Evolutionary conservation across 2,329 filamentous ascomycete genomes (phyloP).

Genomic region (Microdochium nivale): DNA sequence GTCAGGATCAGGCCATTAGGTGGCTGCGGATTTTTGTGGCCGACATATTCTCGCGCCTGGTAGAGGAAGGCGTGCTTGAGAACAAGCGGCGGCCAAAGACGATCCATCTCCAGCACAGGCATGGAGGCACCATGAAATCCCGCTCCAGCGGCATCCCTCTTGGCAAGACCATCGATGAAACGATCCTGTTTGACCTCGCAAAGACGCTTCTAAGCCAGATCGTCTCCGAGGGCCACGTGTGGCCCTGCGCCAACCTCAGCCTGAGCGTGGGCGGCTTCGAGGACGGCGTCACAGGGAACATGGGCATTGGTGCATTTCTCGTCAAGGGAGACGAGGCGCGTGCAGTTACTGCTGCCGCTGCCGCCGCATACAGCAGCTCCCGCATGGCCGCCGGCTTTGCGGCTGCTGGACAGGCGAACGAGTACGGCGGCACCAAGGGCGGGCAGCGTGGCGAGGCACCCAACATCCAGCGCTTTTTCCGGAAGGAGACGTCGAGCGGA

Average conservation of each 20-base stretch:
- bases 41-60: slow-evolving; percentile 81
- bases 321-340: slow-evolving; percentile 63
- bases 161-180: slow-evolving; percentile 65
- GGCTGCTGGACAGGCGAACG: slow-evolving; percentile 27
- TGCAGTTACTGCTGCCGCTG: slow-evolving; percentile 12
- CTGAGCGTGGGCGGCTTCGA: slow-evolving; percentile 89
- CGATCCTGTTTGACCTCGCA: slow-evolving; percentile 63
- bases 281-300: slow-evolving; percentile 74
- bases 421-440: slow-evolving; percentile 12
- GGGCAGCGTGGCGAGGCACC: neutral
- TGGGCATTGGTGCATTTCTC: slow-evolving; percentile 80
- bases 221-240: slow-evolving; percentile 66
- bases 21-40: slow-evolving; percentile 90
- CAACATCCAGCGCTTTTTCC: slow-evolving; percentile 53
- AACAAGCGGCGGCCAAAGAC: slow-evolving; percentile 80
- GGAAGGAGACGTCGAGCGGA: slow-evolving; percentile 20
- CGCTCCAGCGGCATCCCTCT: slow-evolving; percentile 69
- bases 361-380: too few relatives aligned
- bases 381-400: neutral
- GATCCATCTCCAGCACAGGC: slow-evolving; percentile 75
- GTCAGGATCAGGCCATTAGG: slow-evolving; percentile 64
- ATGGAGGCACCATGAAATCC: slow-evolving; percentile 65
- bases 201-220: slow-evolving; percentile 72
- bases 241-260: slow-evolving; percentile 88
- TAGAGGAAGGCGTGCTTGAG: slow-evolving; percentile 85